A percentile compares a stretch with the other conserved stretches of the same genome.
phyloP scores from a whole-genome alignment of 768 basidiomycete genomes.

The Amanita rubescens region DNA sequence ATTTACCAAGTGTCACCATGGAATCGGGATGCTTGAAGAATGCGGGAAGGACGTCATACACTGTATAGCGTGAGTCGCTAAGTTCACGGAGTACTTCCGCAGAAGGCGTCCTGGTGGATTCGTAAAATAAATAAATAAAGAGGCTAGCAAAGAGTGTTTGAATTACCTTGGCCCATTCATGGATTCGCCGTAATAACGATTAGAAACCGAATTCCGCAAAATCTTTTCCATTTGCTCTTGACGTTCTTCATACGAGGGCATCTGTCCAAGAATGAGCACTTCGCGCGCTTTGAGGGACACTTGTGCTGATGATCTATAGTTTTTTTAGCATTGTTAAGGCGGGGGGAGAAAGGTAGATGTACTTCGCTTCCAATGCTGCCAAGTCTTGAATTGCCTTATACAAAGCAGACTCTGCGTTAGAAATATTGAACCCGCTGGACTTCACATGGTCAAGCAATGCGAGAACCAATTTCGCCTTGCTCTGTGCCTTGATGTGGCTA shows the following conservation, averaged over 20 bases:
- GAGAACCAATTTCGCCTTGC: conserved; percentile 85
- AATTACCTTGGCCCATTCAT: conserved; percentile 50
- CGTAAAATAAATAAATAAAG: conserved; percentile 5
- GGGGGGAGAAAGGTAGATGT: conserved; percentile 19
- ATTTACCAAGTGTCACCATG: conserved; percentile 74
- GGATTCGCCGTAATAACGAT: conserved; percentile 85
- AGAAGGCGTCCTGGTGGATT: conserved; percentile 58
- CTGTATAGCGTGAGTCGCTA: conserved; percentile 92
- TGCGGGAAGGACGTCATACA: conserved; percentile 92
- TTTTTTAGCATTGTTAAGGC: not conserved
- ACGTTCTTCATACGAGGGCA: conserved; percentile 97
- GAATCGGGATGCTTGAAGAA: conserved; percentile 89
- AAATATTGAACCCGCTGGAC: conserved; percentile 65
- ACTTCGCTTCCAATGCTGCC: conserved; percentile 86
- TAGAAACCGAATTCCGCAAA: conserved; percentile 80
- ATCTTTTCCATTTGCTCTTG: conserved; percentile 91
- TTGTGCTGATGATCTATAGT: conserved; percentile 70
- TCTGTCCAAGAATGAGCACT: conserved; percentile 90
- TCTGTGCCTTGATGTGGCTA: conserved; percentile 92
- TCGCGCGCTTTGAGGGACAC: conserved; percentile 95
- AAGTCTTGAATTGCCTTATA: conserved; percentile 74
- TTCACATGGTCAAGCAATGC: conserved; percentile 88
- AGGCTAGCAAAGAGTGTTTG: conserved; percentile 5
- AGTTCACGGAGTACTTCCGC: conserved; percentile 86
- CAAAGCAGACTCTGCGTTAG: conserved; percentile 65